These are phyloP conservation scores for Rhodotorula mucilaginosa DNA, from an alignment of 1,284 basidiomycete species.

Conservation along the genomic window DNA sequence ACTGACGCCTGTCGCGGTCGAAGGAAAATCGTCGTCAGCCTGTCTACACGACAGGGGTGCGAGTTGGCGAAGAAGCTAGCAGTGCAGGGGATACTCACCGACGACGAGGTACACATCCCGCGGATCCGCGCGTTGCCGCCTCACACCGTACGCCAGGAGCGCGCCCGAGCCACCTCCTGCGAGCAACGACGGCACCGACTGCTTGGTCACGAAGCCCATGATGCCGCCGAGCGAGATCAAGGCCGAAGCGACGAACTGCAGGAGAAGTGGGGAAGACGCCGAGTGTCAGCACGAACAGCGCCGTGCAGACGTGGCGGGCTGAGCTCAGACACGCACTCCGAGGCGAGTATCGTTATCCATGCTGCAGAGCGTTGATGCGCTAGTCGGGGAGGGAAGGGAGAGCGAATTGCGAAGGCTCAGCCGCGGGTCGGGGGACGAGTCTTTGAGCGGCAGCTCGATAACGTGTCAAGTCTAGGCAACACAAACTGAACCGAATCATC, in stretches of 20 bases:
- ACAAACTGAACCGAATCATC: too few relatives aligned
- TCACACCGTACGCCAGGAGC: constrained; percentile 18
- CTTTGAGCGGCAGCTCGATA: too few relatives aligned
- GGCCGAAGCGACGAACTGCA: constrained; percentile 16
- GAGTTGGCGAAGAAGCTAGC: background rate
- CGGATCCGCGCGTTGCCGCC: background rate
- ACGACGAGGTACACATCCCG: constrained; percentile 14
- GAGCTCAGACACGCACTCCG: background rate
- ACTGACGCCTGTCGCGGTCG: constrained; percentile 12
- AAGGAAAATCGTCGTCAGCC: too few relatives aligned
- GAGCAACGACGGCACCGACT: constrained; percentile 23
- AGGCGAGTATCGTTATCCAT: constrained; percentile 10
- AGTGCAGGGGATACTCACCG: constrained; percentile 6
- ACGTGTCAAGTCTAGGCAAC: too few relatives aligned
- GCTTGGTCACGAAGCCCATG: constrained; percentile 28
- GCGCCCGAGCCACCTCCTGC: constrained; percentile 22
- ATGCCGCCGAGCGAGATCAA: constrained; percentile 29
- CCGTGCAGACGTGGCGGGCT: background rate
- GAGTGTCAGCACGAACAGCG: background rate
- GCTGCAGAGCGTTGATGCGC: too few relatives aligned
- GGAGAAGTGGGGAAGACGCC: background rate
- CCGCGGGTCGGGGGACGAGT: background rate
- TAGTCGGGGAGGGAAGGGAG: background rate
- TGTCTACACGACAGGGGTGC: too few relatives aligned
- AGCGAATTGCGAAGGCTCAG: too few relatives aligned